Evolutionary conservation across 345 rosid species (phyloP).

Genomic region (Brassica napus): DNA sequence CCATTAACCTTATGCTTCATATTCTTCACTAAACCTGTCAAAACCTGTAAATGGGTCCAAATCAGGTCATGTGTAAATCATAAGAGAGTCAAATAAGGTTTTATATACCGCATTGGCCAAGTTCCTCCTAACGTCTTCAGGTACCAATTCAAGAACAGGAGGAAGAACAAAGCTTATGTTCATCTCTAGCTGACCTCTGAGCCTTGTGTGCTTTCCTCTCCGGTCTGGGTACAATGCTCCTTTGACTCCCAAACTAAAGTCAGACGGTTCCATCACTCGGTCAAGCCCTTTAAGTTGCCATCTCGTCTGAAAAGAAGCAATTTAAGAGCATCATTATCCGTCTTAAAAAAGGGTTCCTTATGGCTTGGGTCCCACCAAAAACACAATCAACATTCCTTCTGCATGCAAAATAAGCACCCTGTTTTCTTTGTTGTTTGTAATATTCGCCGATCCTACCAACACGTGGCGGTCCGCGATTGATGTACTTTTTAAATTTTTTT

Average conservation of each 20-base stretch:
- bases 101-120: conserved; percentile 58
- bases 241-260: conserved; percentile 63
- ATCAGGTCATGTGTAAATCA: not conserved
- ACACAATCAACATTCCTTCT: too few relatives aligned
- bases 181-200: conserved; percentile 81
- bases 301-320: conserved; percentile 50
- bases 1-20: conserved; percentile 80
- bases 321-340: not conserved
- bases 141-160: conserved; percentile 65
- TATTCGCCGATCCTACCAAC: too few relatives aligned
- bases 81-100: not conserved
- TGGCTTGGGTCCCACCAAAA: too few relatives aligned
- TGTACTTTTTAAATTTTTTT: too few relatives aligned
- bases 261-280: conserved; percentile 55
- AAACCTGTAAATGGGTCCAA: conserved; percentile 44
- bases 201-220: conserved; percentile 49
- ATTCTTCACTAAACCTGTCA: conserved; percentile 65
- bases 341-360: too few relatives aligned
- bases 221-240: conserved; percentile 71
- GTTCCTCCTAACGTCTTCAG: conserved; percentile 60
- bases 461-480: too few relatives aligned
- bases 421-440: too few relatives aligned
- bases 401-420: too few relatives aligned
- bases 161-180: conserved; percentile 75
- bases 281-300: conserved; percentile 88